Conservation (phyloP, 129 eudicot genomes). For the Apium graveolens region DNA sequence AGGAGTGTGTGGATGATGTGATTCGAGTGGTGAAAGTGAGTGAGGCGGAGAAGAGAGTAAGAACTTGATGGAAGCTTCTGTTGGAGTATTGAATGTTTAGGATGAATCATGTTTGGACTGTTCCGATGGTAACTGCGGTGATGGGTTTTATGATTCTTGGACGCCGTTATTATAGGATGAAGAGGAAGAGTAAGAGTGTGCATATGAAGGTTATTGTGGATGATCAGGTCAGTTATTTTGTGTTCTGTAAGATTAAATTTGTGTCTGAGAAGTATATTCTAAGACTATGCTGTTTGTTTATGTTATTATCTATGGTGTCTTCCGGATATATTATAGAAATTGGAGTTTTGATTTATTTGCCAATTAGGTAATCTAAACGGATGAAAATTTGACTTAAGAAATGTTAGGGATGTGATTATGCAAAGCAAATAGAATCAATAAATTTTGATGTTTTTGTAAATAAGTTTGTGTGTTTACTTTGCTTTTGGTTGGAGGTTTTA, state of each 20-base stretch:
- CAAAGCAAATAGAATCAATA: not conserved
- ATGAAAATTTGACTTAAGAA: not conserved
- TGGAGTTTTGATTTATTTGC: not conserved
- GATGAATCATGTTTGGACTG: slow-evolving; percentile 77
- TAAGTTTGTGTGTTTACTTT: no score
- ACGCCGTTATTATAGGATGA: slow-evolving; percentile 64
- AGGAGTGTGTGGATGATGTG: slow-evolving; percentile 17
- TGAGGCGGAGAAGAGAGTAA: slow-evolving; percentile 28
- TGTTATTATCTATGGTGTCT: not conserved
- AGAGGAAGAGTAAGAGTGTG: slow-evolving; percentile 68
- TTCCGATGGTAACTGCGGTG: slow-evolving; percentile 80
- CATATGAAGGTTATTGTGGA: slow-evolving; percentile 60
- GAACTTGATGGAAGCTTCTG: slow-evolving; percentile 89
- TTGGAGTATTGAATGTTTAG: slow-evolving; percentile 55
- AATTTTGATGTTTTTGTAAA: no score
- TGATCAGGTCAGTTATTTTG: slow-evolving; percentile 64
- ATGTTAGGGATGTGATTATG: not conserved
- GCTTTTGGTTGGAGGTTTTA: no score
- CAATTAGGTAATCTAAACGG: not conserved
- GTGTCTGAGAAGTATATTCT: not conserved
- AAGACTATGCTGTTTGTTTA: not conserved
- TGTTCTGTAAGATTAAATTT: not conserved
- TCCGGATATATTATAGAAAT: not conserved
- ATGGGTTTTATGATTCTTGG: slow-evolving; percentile 79
- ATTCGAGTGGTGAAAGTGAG: slow-evolving; percentile 21